These are phyloP conservation scores for Eutrema japonicum DNA, from an alignment of 345 rosid genomes.

Conservation along the genomic window DNA sequence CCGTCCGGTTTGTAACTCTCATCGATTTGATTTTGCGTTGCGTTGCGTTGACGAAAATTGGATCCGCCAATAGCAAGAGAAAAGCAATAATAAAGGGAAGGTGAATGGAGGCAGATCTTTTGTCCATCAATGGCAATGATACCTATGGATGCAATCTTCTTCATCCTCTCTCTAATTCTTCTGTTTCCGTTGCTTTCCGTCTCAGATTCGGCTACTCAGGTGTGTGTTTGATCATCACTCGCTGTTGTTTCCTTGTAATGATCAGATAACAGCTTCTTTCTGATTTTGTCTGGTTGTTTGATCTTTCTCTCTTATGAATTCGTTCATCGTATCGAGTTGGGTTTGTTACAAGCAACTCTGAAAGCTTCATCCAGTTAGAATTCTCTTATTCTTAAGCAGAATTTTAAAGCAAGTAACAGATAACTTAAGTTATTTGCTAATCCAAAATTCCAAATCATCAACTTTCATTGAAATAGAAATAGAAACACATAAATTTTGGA, in stretches of 20 bases:
- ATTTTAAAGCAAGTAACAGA: not conserved
- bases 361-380: not conserved
- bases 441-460: not conserved
- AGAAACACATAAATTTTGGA: not conserved
- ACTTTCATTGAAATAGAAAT: conserved; percentile 1
- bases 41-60: conserved; percentile 27
- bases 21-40: not conserved
- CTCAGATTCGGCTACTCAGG: conserved; percentile 43
- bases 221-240: conserved; percentile 30
- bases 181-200: conserved; percentile 29
- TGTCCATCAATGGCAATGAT: conserved; percentile 41
- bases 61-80: conserved; percentile 20
- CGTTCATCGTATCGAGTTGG: conserved; percentile 14
- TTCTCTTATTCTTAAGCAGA: conserved; percentile 1
- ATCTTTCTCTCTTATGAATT: conserved; percentile 1
- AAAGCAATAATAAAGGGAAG: conserved; percentile 2
- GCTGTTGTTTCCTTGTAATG: not conserved
- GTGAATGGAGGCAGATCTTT: conserved; percentile 5
- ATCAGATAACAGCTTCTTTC: not conserved
- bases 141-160: conserved; percentile 20
- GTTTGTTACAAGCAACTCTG: conserved; percentile 8
- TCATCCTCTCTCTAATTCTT: conserved; percentile 28
- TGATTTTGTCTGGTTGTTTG: conserved; percentile 3
- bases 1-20: not conserved
- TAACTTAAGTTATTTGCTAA: conserved; percentile 1